These are phyloP conservation scores for Aspergillus fijiensis DNA, from an alignment of 2,329 filamentous ascomycete genomes.

Conservation along the genomic window DNA sequence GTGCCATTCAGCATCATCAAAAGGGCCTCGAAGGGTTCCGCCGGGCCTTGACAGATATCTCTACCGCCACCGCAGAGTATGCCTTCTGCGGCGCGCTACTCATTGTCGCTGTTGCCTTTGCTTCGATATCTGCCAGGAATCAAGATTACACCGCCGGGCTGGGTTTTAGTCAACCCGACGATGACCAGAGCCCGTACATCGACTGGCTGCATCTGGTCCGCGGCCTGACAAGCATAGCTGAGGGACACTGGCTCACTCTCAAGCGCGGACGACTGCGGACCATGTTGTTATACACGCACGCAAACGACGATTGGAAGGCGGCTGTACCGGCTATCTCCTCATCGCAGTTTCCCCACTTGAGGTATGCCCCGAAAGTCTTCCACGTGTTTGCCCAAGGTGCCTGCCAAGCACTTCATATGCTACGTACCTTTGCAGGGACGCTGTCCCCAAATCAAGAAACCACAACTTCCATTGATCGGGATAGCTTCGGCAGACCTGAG, in stretches of 20 bases:
- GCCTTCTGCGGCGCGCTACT: conserved; percentile 21
- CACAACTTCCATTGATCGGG: background rate
- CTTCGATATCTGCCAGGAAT: conserved; percentile 13
- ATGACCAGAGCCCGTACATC: background rate
- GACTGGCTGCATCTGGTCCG: conserved; percentile 5
- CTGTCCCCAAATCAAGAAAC: background rate
- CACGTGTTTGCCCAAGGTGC: background rate
- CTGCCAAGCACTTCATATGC: background rate
- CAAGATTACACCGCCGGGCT: background rate
- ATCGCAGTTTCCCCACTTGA: background rate
- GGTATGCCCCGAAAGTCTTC: background rate
- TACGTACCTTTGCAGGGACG: background rate
- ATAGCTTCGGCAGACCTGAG: too few relatives aligned
- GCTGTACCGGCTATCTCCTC: background rate
- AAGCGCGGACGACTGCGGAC: background rate
- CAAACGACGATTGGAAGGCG: background rate
- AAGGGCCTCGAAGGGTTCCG: conserved; percentile 19
- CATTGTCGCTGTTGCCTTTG: conserved; percentile 22
- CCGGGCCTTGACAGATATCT: conserved; percentile 11
- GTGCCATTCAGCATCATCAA: conserved; percentile 24
- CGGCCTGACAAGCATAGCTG: background rate
- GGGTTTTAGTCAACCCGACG: background rate
- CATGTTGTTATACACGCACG: background rate
- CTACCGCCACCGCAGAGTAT: conserved; percentile 10
- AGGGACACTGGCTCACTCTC: background rate